phyloP scores from a whole-genome alignment of 2,329 filamentous ascomycete species.

The Microcera coccophila region DNA sequence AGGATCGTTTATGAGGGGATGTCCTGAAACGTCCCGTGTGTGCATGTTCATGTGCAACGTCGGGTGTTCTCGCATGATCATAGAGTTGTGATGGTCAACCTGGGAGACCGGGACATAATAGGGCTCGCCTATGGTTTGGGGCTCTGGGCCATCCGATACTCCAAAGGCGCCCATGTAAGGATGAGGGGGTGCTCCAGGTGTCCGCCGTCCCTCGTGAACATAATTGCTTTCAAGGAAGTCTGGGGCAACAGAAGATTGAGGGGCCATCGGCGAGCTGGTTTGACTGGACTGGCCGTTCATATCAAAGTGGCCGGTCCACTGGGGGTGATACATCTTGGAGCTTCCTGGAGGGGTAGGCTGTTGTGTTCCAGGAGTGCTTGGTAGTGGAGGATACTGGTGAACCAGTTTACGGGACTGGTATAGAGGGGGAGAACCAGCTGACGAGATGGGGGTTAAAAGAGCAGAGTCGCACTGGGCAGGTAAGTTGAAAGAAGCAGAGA shows the following conservation, averaged over 20 bases:
- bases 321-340: conserved; percentile 44
- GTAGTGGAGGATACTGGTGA: conserved; percentile 38
- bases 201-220: conserved; percentile 37
- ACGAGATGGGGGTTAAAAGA: conserved; percentile 51
- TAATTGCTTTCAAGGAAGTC: conserved; percentile 37
- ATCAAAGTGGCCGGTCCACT: conserved; percentile 39
- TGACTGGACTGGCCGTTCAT: conserved; percentile 41
- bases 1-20: conserved; percentile 23
- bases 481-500: conserved; percentile 31
- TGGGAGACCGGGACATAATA: conserved; percentile 30
- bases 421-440: conserved; percentile 45
- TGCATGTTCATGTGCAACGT: conserved; percentile 24
- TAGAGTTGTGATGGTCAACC: conserved; percentile 25
- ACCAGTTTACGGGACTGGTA: conserved; percentile 42
- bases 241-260: conserved; percentile 33
- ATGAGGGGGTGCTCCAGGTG: conserved; percentile 33
- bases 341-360: conserved; percentile 48
- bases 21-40: conserved; percentile 21
- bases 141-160: conserved; percentile 32
- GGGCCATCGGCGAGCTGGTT: conserved; percentile 43
- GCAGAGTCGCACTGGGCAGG: conserved; percentile 39
- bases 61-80: conserved; percentile 22
- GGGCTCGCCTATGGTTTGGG: conserved; percentile 22
- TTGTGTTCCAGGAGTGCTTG: conserved; percentile 36
- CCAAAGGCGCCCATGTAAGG: conserved; percentile 36